Evolutionary conservation across 495 filamentous ascomycete genomes (phyloP), one percentile per base, ranked within the genome.

Genomic region (Neurospora sp.): DNA sequence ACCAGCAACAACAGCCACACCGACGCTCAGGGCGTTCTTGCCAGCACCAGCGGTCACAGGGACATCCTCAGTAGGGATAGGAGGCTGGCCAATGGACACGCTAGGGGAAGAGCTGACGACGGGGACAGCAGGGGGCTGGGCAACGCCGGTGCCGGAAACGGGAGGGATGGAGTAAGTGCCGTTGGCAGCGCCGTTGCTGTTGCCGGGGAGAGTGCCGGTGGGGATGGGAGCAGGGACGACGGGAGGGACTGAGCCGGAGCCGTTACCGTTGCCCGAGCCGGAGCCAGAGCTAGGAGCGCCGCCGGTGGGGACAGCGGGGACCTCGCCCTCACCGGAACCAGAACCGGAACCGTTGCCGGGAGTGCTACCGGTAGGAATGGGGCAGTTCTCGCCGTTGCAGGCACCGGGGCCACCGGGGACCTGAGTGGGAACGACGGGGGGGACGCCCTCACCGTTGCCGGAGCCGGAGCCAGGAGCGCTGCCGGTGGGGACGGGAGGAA

Each of bases 391-490:
- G n/a, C 20, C 69, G 31, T 71, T 41, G 38, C 40, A 27, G 40
- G n/a, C 37, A 27, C 70, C 70, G 18, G 37, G 23, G 46, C 46
- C 46, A 35, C 9, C 31, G 44, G 20, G 23, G 16, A 16, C 9
- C 35, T 59, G 27, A n/a, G 42, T 46, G 35, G 39, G 31, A 16
- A 69, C 20, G 39, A 71, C 66, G 59, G 54, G 70, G 14, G 86
- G 18, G n/a, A 46, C 42, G 3, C 42, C 42, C 42, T 46, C 42
- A 3, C 42, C 42, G 18, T 46, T 46, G 44, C 44, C 44, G 84
- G 86, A 37, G 39, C 16, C 35, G 72, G 39, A 23, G 8, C 38
- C 38, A 44, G 16, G 62, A 66, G 38, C 69, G 39, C 70, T 75
- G 35, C 48, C 71, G 39, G 69, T 69, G 11, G 70, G 40, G 14